phyloP scores from a whole-genome alignment of 2,329 filamentous ascomycete species.

The Karstenula rhodostoma region DNA sequence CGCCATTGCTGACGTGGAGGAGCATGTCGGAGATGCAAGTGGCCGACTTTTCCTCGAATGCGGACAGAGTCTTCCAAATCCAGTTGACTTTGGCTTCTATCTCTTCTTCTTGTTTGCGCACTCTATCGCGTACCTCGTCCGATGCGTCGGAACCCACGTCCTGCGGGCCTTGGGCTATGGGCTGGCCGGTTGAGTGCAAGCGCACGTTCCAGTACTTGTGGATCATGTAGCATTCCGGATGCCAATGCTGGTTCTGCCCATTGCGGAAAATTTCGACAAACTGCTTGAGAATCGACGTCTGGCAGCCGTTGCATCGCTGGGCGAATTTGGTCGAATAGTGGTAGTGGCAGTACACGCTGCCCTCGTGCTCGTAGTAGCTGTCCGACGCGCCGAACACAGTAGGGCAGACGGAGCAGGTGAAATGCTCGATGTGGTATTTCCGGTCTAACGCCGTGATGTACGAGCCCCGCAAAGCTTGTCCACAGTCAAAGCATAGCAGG shows the following conservation, averaged over 20 bases:
- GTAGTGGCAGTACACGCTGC: constrained; percentile 96
- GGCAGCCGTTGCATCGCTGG: constrained; percentile 94
- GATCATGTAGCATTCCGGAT: constrained; percentile 99
- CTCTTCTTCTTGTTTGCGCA: constrained; percentile 85
- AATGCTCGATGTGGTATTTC: constrained; percentile 97
- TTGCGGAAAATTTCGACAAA: constrained; percentile 99
- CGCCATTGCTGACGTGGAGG: constrained; percentile 95
- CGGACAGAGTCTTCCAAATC: constrained; percentile 97
- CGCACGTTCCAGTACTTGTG: constrained; percentile 99
- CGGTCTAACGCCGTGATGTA: constrained; percentile 98
- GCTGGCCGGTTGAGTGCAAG: constrained; percentile 60
- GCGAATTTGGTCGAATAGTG: constrained; percentile 98
- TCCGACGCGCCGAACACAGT: constrained; percentile 98
- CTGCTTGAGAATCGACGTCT: constrained; percentile 96
- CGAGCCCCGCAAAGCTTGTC: constrained; percentile 89
- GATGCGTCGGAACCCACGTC: constrained; percentile 63
- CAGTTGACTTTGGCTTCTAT: constrained; percentile 98
- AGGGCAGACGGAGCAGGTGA: constrained; percentile 95
- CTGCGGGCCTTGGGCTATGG: constrained; percentile 45
- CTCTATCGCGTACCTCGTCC: constrained; percentile 74
- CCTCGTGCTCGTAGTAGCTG: constrained; percentile 98
- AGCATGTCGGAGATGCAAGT: constrained; percentile 99
- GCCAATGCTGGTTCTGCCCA: constrained; percentile 98
- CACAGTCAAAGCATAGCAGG: constrained; percentile 89
- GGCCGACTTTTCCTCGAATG: constrained; percentile 96